Base-by-base conservation (phyloP, 192 early-diverging fungal genomes). In the Backusella morwellensis region DNA sequence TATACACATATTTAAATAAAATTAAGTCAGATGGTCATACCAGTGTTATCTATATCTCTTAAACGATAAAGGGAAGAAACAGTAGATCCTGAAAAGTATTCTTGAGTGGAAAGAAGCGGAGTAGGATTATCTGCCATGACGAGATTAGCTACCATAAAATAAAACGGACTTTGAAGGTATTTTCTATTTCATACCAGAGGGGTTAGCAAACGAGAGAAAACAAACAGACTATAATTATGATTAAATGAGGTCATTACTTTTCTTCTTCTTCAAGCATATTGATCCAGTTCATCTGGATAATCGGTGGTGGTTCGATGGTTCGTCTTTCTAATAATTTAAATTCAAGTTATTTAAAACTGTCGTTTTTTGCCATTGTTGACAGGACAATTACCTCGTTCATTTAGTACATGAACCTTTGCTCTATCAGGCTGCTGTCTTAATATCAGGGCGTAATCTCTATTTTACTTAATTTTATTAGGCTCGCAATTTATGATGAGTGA, bases 61-160 rank as follows among this genome's bases (percentile, higher is more conserved):
- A 97, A 82, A 15, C 93, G 91, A 74, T 95, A 94, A 68, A 97
- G 85, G 38, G 96, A 97, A 0, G 94, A 95, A n/a, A 98, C 96
- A 34, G 70, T 73, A 32, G 77, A 47, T 32, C 77, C 77, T 35
- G 77, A 78, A 7, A 78, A 73, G 66, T 73, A 78, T 23, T 78
- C 71, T 73, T 78, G 77, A 6, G 70, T 34, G 14, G 77, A 70
- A 68, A 73, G 73, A 35, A 73, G 70, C 26, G 23, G 21, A 73
- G 72, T 41, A 14, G 19, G 26, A 15, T 11, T 23, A 50, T 66
- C 38, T 36, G 52, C 76, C 35, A 41, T 36, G 35, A 78, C 41
- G n/a, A 78, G 50, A 73, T 73, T 78, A 29, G 44, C 75, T 5
- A 81, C 75, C 44, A 81, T 52, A 47, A 77, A 81, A 36, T 77